Conservation (phyloP, 768 basidiomycete species). For the Hortiboletus flavorubellus region DNA sequence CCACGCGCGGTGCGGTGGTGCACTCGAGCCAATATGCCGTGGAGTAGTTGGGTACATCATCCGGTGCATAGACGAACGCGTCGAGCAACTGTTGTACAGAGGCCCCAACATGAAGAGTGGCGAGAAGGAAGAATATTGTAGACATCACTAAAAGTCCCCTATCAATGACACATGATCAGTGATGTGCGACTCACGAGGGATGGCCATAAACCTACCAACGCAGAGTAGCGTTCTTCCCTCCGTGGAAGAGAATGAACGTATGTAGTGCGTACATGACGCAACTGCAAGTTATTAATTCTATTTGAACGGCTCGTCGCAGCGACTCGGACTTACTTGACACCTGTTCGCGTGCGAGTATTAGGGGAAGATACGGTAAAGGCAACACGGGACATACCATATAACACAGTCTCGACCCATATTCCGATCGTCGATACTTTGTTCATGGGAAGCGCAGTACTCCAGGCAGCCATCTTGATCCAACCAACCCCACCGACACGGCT, state of each 20-base stretch:
- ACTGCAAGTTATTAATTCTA: neutral
- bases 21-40: slow-evolving; percentile 1
- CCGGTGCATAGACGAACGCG: neutral
- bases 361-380: neutral
- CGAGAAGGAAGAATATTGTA: neutral
- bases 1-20: neutral
- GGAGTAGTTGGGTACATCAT: neutral
- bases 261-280: neutral
- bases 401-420: too few relatives aligned
- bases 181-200: too few relatives aligned
- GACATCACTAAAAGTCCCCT: neutral
- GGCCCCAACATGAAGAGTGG: neutral
- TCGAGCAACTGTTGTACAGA: slow-evolving; percentile 1
- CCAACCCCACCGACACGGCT: neutral
- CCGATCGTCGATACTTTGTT: neutral
- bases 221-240: neutral
- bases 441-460: neutral
- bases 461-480: neutral
- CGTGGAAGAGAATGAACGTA: neutral
- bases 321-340: neutral
- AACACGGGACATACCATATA: neutral
- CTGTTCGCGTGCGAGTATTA: neutral
- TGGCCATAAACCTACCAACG: neutral
- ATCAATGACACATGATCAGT: neutral
- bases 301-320: neutral